These are phyloP conservation scores for Candida khao-thaluensis DNA, from an alignment of 805 yeast genomes.

Conservation along the genomic window DNA sequence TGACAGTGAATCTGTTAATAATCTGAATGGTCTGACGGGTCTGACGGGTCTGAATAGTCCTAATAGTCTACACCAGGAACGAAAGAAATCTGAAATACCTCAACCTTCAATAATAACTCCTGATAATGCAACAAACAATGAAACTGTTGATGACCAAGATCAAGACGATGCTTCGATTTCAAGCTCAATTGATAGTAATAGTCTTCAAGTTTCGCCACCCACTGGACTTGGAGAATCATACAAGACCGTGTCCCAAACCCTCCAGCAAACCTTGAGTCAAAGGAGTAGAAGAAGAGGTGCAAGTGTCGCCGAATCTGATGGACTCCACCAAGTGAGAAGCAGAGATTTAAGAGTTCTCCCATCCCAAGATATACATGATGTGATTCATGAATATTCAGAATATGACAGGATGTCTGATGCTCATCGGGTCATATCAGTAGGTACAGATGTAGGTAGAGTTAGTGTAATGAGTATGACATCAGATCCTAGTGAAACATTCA, in stretches of 20 bases:
- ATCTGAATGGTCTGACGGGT: neutral
- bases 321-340: conserved; percentile 11
- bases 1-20: neutral
- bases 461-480: conserved; percentile 1
- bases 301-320: conserved; percentile 2
- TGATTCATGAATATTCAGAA: conserved; percentile 48
- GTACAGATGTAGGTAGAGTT: conserved; percentile 23
- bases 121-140: too few species aligned
- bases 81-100: neutral
- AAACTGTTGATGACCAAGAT: too few species aligned
- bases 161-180: conserved; percentile 13
- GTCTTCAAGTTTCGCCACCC: conserved; percentile 10
- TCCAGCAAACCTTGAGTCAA: neutral
- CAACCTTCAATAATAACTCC: neutral
- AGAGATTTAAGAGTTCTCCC: conserved; percentile 13
- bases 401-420: conserved; percentile 31
- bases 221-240: conserved; percentile 6
- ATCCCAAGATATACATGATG: conserved; percentile 36
- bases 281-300: conserved; percentile 6
- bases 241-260: neutral
- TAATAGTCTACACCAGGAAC: too few species aligned
- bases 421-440: conserved; percentile 20
- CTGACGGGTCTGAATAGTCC: too few species aligned
- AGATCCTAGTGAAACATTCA: neutral
- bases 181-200: conserved; percentile 11